phyloP scores from a whole-genome alignment of 2,329 filamentous ascomycete genomes.

The Ophiostoma tasmaniense region DNA sequence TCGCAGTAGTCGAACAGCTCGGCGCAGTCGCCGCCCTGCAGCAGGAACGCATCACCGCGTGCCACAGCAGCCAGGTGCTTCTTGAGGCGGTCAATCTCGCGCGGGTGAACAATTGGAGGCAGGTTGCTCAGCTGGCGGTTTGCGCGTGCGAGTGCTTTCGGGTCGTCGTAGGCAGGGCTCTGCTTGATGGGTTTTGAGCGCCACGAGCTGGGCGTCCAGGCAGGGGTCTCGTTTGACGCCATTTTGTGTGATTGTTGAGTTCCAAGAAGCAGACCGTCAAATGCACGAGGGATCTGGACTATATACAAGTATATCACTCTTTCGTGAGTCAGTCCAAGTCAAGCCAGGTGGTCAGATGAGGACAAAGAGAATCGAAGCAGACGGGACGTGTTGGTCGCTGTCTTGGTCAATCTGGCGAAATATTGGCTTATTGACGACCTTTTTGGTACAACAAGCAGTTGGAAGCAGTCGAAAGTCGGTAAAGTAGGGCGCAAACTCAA shows the following conservation, averaged over 20 bases:
- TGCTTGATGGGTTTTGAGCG: constrained; percentile 72
- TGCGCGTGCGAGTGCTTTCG: constrained; percentile 49
- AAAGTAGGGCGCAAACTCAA: not conserved
- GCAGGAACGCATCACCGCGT: constrained; percentile 79
- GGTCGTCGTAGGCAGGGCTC: constrained; percentile 59
- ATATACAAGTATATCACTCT: not conserved
- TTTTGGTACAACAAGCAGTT: not conserved
- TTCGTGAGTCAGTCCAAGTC: not conserved
- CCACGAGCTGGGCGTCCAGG: constrained; percentile 62
- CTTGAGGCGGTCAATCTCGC: constrained; percentile 73
- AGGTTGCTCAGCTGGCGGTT: constrained; percentile 57
- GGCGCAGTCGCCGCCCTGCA: constrained; percentile 95
- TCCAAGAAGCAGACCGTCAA: not conserved
- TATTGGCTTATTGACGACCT: not conserved
- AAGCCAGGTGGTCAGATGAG: not conserved
- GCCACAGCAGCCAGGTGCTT: constrained; percentile 76
- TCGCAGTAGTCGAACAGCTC: constrained; percentile 97
- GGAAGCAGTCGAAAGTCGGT: not conserved
- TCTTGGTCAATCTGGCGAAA: not conserved
- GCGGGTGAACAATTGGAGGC: constrained; percentile 70
- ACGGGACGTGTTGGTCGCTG: not conserved
- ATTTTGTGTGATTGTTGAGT: not conserved
- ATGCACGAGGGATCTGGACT: not conserved
- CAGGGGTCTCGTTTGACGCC: constrained; percentile 13
- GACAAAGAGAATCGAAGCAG: not conserved